A percentile compares a stretch with the other conserved stretches of the same genome.
Evolutionary conservation across 805 yeast species (phyloP).

Genomic region (Cyberlindnera mississippiensis): DNA sequence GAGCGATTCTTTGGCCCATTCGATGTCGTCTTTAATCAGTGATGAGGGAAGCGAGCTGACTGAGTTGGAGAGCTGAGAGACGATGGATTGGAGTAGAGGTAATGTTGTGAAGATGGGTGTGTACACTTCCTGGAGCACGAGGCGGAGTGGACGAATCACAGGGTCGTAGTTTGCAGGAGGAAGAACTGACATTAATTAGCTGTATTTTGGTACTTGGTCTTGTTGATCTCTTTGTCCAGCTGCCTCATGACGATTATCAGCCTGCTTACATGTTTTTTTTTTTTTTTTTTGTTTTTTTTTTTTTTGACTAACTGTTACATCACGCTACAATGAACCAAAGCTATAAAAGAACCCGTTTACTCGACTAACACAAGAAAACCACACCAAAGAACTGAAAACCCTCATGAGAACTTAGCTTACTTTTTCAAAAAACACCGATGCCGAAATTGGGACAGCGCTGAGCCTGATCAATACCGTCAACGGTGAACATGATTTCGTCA

Average conservation of each 20-base stretch:
- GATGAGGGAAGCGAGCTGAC: neutral
- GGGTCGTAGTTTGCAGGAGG: constrained; percentile 18
- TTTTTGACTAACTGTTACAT: too few species aligned
- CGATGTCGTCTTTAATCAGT: constrained; percentile 14
- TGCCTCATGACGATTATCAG: too few species aligned
- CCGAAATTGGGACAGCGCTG: constrained; percentile 7
- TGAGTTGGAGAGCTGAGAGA: neutral
- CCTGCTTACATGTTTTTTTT: too few species aligned
- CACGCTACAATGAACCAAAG: too few species aligned
- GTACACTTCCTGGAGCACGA: constrained; percentile 11
- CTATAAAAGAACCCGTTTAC: too few species aligned
- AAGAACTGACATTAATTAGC: too few species aligned
- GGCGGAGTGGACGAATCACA: constrained; percentile 7
- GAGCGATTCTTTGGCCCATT: constrained; percentile 18
- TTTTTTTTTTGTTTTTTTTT: too few species aligned
- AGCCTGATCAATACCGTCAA: constrained; percentile 5
- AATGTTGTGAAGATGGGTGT: constrained; percentile 14
- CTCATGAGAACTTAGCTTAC: neutral
- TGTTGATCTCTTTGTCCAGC: too few species aligned
- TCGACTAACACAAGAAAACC: too few species aligned
- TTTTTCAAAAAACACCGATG: constrained; percentile 6
- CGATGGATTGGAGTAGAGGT: constrained; percentile 11
- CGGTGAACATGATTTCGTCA: constrained; percentile 7
- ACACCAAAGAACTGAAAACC: too few species aligned
- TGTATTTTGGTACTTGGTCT: too few species aligned